phyloP scores from a whole-genome alignment of 192 early-diverging fungal species.

The Umbelopsis isabellina region DNA sequence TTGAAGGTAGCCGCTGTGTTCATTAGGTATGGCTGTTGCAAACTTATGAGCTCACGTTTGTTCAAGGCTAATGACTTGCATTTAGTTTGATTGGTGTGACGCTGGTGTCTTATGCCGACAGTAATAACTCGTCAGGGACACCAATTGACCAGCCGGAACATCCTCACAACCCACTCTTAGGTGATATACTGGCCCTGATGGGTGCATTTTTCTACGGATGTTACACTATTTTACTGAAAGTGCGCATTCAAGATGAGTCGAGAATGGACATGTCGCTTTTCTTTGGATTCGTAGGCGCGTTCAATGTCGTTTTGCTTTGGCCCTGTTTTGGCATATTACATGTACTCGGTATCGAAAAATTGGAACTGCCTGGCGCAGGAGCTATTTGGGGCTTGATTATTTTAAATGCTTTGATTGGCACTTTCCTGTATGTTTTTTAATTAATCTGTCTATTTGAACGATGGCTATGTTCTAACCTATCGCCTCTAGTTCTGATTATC shows the following conservation, averaged over 20 bases:
- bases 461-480: background rate
- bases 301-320: constrained; percentile 70
- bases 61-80: background rate
- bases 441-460: background rate
- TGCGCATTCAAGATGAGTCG: constrained; percentile 67
- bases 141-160: background rate
- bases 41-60: no score
- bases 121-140: constrained; percentile 32
- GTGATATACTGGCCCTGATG: constrained; percentile 69
- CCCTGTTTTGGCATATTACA: constrained; percentile 67
- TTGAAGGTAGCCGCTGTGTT: constrained; percentile 62
- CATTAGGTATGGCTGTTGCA: constrained; percentile 41
- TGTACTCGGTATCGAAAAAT: constrained; percentile 61
- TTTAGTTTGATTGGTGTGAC: constrained; percentile 66
- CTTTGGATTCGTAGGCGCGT: constrained; percentile 79
- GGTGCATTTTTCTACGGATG: constrained; percentile 79
- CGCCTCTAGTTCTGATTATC: constrained; percentile 66
- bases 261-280: constrained; percentile 74
- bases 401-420: constrained; percentile 77
- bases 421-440: constrained; percentile 61
- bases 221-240: constrained; percentile 76
- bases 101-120: constrained; percentile 57
- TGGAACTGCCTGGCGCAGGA: constrained; percentile 58
- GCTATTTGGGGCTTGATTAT: constrained; percentile 64
- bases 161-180: constrained; percentile 47